phyloP scores from a whole-genome alignment of 495 filamentous ascomycete species.

The Lasiosphaeriaceae sp. region DNA sequence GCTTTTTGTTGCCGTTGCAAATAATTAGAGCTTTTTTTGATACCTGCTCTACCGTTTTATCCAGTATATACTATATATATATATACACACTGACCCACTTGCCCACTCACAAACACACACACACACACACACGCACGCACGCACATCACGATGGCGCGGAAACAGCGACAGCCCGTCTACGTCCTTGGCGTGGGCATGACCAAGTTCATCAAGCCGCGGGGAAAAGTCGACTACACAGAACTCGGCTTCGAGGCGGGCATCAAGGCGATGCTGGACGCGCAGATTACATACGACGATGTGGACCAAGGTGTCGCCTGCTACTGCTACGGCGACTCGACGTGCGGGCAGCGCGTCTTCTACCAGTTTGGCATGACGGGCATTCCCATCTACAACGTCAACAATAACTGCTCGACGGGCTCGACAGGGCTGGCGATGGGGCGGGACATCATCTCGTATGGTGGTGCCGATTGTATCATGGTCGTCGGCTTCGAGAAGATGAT shows the following conservation, averaged over 20 bases:
- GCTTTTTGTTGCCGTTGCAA: too few relatives aligned
- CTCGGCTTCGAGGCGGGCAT: constrained; percentile 92
- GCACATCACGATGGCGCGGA: constrained; percentile 36
- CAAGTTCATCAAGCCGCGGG: constrained; percentile 96
- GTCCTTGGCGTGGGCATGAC: constrained; percentile 98
- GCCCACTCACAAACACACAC: neutral
- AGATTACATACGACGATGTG: constrained; percentile 95
- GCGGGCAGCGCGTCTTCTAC: constrained; percentile 96
- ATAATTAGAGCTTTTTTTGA: too few relatives aligned
- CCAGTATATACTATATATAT: too few relatives aligned
- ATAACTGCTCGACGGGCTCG: constrained; percentile 93
- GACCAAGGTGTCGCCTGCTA: constrained; percentile 97
- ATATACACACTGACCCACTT: too few relatives aligned
- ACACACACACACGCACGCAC: neutral
- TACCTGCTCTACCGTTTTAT: too few relatives aligned
- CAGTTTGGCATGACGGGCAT: constrained; percentile 97
- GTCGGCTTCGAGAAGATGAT: constrained; percentile 99
- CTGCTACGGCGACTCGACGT: constrained; percentile 92
- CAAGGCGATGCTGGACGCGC: constrained; percentile 92
- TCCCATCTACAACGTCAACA: constrained; percentile 96
- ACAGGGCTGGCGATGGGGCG: constrained; percentile 85
- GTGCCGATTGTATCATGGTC: constrained; percentile 80
- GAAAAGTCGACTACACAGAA: constrained; percentile 85
- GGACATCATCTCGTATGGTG: constrained; percentile 73
- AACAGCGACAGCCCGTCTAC: constrained; percentile 54